phyloP scores from a whole-genome alignment of 495 filamentous ascomycete species.

The Daldinia loculata region DNA sequence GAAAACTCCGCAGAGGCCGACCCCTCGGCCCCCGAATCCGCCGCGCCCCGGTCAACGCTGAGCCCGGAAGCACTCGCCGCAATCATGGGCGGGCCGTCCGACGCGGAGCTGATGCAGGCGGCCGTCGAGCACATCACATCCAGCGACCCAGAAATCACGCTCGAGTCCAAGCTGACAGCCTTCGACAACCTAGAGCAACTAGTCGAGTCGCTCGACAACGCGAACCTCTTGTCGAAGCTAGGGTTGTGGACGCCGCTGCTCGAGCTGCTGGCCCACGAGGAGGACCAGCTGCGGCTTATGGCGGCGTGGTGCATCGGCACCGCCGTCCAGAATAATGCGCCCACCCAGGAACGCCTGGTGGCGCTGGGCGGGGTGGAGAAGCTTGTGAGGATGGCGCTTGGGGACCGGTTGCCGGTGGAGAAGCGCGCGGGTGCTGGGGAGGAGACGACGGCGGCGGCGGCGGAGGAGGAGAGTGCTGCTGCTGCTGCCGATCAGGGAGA shows the following conservation, averaged over 20 bases:
- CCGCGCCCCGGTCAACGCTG: conserved; percentile 54
- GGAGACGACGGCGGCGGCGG: not conserved
- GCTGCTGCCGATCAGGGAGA: conserved; percentile 56
- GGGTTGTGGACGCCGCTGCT: conserved; percentile 84
- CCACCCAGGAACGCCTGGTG: conserved; percentile 79
- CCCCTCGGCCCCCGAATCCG: conserved; percentile 50
- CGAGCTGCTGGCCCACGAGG: conserved; percentile 68
- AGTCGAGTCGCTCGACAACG: conserved; percentile 92
- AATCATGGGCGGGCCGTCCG: conserved; percentile 80
- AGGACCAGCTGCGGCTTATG: conserved; percentile 76
- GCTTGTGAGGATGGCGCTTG: conserved; percentile 69
- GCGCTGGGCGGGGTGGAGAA: conserved; percentile 73
- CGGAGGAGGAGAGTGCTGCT: not conserved
- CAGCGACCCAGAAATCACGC: conserved; percentile 63
- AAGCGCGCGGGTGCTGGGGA: conserved; percentile 20
- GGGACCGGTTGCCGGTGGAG: conserved; percentile 45
- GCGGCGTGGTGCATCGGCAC: conserved; percentile 94
- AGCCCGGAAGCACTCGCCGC: conserved; percentile 71
- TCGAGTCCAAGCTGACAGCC: conserved; percentile 83
- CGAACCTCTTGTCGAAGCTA: conserved; percentile 84
- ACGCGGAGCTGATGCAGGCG: conserved; percentile 88
- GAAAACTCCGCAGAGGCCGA: conserved; percentile 70
- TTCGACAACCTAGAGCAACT: conserved; percentile 97
- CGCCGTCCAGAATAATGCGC: conserved; percentile 93
- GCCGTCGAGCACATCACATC: conserved; percentile 77